Base-by-base conservation (phyloP, 192 early-diverging fungal genomes). In the Podochytrium sp. region DNA sequence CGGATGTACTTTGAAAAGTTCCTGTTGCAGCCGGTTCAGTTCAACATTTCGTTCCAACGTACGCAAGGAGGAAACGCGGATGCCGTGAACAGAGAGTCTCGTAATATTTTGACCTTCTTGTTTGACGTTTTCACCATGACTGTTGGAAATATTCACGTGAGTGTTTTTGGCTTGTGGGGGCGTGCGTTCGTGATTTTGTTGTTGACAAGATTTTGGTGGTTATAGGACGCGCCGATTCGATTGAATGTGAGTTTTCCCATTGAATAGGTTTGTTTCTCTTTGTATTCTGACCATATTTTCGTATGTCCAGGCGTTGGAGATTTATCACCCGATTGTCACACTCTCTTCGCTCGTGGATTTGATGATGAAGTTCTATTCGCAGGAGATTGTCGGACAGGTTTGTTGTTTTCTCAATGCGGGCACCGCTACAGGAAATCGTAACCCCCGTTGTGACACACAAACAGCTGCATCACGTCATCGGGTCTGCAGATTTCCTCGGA, bases 41-140 rank as follows among this genome's bases (percentile, higher is more conserved):
- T 97, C 75, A 97, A 98, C 76, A 80, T 99, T n/a, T 97, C 98
- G 10, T 99, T 98, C 81, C 89, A 94, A 71, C 84, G 95, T 70
- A 93, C 94, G 33, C 86, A 93, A 53, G 81, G 75, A 18, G 82
- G 81, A 2, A 90, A 89, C 61, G 83, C 85, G 32, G 92, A 93
- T 57, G 88, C 91, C 53, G 59, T 73, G 18, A 79, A 83, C 71
- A 64, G 74, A 20, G 60, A 73, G 20, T 77, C 75, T 14, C 47
- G 63, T 3, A 80, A 81, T 34, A 52, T 82, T n/a, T 34, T 86
- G 6, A 72, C 80, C 1, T 82, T 86, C 64, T 70, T 86, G 27
- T 76, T 81, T 32, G 85, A 85, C 69, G 77, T 97, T n/a, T 83
- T 99, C 38, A 98, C 95, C 0, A 96, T 96, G 94, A 95, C 96